Base-by-base conservation (phyloP, 208 protist genomes). In the Wallacemonas rigidus region DNA sequence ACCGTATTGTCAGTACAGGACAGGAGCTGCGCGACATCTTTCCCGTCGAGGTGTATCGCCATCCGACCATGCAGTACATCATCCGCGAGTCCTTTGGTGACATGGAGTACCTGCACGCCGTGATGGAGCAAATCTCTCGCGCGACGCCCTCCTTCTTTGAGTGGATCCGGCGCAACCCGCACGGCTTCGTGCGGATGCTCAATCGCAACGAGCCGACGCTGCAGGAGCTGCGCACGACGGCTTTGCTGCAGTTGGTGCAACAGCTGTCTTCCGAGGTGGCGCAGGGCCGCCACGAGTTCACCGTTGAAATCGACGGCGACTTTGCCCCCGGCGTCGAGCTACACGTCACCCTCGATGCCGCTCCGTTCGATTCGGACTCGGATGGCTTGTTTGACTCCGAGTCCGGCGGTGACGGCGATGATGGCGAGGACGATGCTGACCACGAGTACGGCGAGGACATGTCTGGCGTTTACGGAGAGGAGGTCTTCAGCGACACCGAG, bases 11-110 rank as follows among this genome's bases (percentile, higher is more conserved):
- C 35, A 45, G 43, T 35, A 36, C 8, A 1, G 43, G 45, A 60
- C 56, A 76, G 6, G 67, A 77, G n/a, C 58, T 76, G 50, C 64
- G 75, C 38, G 72, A 76, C 3, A 57, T 64, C 15, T 73, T 79
- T 55, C 76, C 79, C 12, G 48, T 64, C 51, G 62, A 57, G 0
- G 57, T 91, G 9, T 86, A 82, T 63, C 64, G 80, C 45, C 81
- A 89, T 69, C 87, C 81, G 38, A 85, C 82, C 1, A 81, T 92
- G 77, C 67, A 83, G 41, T 81, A 78, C 65, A 88, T 92, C 43
- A 77, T 85, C 5, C 76, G 78, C 45, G 76, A 81, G 68, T 79
- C 89, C 3, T 76, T 79, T 48, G 74, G 81, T 39, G 61, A 85
- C 63, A 74, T 85, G 26, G 43, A 61, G 40, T 71, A 76, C 48